A percentile compares a stretch with the other conserved stretches of the same genome.
Conservation (phyloP, 768 basidiomycete species). For the Royoungia palumana region DNA sequence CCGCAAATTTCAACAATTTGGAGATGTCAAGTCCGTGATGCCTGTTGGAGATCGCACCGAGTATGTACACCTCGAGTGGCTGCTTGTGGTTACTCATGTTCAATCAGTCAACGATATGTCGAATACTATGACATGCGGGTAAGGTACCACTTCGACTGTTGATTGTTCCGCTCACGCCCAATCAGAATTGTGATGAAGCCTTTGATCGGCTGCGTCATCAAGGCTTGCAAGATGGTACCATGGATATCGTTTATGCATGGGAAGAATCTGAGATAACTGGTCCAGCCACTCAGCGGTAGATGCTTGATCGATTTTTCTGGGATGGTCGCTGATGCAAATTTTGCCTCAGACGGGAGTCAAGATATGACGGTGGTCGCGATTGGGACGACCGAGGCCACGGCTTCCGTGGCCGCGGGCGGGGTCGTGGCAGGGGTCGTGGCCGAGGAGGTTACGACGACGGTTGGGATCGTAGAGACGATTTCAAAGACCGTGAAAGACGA, state of each 20-base stretch:
- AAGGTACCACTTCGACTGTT: constrained; percentile 21
- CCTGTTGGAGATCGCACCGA: constrained; percentile 62
- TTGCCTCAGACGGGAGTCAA: constrained; percentile 26
- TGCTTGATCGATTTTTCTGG: background rate
- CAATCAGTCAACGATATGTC: constrained; percentile 77
- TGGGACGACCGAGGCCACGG: constrained; percentile 44
- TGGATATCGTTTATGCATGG: constrained; percentile 88
- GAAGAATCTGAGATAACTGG: constrained; percentile 59
- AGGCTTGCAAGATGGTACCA: constrained; percentile 77
- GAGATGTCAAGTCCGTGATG: constrained; percentile 82
- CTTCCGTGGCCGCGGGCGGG: constrained; percentile 37
- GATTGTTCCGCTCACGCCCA: constrained; percentile 6
- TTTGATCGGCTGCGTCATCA: constrained; percentile 78
- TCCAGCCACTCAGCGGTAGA: constrained; percentile 43
- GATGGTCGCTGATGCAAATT: constrained; percentile 4
- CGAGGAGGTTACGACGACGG: constrained; percentile 36
- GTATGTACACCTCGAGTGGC: constrained; percentile 33
- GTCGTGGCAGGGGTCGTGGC: constrained; percentile 42
- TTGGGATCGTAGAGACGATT: constrained; percentile 45
- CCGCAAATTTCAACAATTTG: constrained; percentile 82
- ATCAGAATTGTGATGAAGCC: constrained; percentile 72
- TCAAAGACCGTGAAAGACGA: constrained; percentile 36
- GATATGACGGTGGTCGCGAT: constrained; percentile 41
- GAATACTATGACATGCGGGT: constrained; percentile 92
- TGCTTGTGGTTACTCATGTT: constrained; percentile 1